A percentile compares a stretch with the other conserved stretches of the same genome.
Conservation (phyloP, 2,329 filamentous ascomycete species). For the Exophiala bonariae region DNA sequence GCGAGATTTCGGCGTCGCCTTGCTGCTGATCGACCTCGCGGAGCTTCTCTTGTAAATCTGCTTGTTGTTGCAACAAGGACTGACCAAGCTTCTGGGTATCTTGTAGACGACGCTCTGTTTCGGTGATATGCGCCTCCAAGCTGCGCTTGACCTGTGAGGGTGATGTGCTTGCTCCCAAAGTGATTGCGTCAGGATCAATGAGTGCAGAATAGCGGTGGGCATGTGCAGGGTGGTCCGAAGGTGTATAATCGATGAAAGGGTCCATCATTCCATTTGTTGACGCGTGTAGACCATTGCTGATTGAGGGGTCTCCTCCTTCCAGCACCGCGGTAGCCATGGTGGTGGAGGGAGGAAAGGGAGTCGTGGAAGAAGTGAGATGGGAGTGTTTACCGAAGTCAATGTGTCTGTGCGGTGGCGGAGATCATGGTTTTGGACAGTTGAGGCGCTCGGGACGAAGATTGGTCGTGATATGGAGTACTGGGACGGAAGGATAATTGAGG, state of each 20-base stretch:
- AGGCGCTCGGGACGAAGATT: not conserved
- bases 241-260: slow-evolving; percentile 43
- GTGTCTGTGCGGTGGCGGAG: slow-evolving; percentile 3
- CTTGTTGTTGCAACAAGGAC: slow-evolving; percentile 81
- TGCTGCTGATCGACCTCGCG: slow-evolving; percentile 80
- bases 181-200: slow-evolving; percentile 79
- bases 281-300: slow-evolving; percentile 17
- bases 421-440: slow-evolving; percentile 6
- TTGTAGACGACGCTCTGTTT: slow-evolving; percentile 87
- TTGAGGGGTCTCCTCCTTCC: slow-evolving; percentile 10
- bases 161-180: slow-evolving; percentile 72
- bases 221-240: slow-evolving; percentile 34
- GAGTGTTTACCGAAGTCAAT: slow-evolving; percentile 6
- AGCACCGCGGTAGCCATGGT: slow-evolving; percentile 21
- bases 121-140: slow-evolving; percentile 84
- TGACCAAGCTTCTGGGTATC: slow-evolving; percentile 89
- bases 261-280: slow-evolving; percentile 18
- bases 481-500: not conserved
- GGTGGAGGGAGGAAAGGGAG: slow-evolving; percentile 2
- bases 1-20: slow-evolving; percentile 73
- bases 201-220: slow-evolving; percentile 70
- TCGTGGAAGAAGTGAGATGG: too few species aligned
- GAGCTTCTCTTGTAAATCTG: slow-evolving; percentile 76
- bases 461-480: not conserved
- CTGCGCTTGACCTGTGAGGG: slow-evolving; percentile 85